Conservation (phyloP, 176 grass and related monocot genomes). For the Aegilops longissima region DNA sequence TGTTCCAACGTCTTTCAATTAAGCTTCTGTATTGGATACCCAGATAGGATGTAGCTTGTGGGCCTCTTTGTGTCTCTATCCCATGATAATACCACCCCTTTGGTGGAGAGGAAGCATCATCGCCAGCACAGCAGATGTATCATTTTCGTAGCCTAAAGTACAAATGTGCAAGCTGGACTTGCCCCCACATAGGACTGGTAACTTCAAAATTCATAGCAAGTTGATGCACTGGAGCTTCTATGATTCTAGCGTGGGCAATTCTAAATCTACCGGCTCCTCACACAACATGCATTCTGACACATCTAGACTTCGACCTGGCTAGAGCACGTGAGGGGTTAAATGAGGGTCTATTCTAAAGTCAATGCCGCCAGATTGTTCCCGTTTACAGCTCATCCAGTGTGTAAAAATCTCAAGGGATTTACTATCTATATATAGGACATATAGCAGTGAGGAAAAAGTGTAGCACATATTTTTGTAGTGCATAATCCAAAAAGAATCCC, state of each 20-base stretch:
- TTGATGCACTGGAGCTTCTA: constrained; percentile 25
- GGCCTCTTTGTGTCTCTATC: constrained; percentile 9
- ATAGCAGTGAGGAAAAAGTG: constrained; percentile 5
- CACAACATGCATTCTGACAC: constrained; percentile 38
- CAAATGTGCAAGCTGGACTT: constrained; percentile 39
- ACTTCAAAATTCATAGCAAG: constrained; percentile 30
- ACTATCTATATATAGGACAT: neutral
- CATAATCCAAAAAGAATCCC: constrained; percentile 1
- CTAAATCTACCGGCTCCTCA: constrained; percentile 26
- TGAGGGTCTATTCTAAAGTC: neutral
- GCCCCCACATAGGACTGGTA: constrained; percentile 29
- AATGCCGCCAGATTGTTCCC: constrained; percentile 23
- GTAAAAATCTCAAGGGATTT: constrained; percentile 25
- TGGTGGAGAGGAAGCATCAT: constrained; percentile 19
- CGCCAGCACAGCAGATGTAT: constrained; percentile 21
- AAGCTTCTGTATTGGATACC: constrained; percentile 31
- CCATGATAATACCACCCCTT: constrained; percentile 25
- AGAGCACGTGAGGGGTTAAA: constrained; percentile 48
- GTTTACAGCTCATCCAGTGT: constrained; percentile 9
- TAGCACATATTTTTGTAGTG: neutral
- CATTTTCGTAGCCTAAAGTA: constrained; percentile 28
- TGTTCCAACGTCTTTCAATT: constrained; percentile 34
- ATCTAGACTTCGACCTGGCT: constrained; percentile 40
- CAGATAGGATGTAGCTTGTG: constrained; percentile 14
- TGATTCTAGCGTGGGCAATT: constrained; percentile 7